phyloP scores from a whole-genome alignment of 441 rosid species.

The Brassica hybrid region DNA sequence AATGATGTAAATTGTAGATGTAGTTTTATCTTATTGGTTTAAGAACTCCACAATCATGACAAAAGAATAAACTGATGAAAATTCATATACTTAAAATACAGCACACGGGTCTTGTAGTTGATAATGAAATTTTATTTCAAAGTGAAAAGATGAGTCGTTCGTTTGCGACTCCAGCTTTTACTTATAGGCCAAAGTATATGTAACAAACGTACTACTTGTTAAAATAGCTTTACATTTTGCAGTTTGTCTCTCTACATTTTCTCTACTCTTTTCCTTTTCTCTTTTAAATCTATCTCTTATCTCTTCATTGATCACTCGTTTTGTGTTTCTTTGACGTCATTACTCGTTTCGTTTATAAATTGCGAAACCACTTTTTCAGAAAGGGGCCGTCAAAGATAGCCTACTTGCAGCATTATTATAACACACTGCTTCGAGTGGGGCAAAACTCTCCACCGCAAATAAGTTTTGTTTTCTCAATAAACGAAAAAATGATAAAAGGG shows the following conservation, averaged over 20 bases:
- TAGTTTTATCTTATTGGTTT: background rate
- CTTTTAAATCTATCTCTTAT: conserved; percentile 35
- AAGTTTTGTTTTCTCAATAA: conserved; percentile 18
- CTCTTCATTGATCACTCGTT: conserved; percentile 42
- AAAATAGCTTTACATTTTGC: conserved; percentile 40
- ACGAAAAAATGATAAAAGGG: conserved; percentile 16
- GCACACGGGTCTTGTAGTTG: conserved; percentile 17
- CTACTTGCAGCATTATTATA: conserved; percentile 41
- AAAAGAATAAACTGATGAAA: background rate
- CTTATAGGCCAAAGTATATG: conserved; percentile 22
- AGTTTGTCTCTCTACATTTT: conserved; percentile 36
- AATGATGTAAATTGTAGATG: background rate
- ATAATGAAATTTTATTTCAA: conserved; percentile 25
- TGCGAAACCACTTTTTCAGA: conserved; percentile 35
- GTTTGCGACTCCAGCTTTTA: conserved; percentile 24
- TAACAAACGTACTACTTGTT: conserved; percentile 37
- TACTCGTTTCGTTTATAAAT: conserved; percentile 31
- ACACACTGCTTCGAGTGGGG: conserved; percentile 44
- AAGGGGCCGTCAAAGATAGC: conserved; percentile 38
- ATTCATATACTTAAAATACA: background rate
- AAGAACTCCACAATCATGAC: background rate
- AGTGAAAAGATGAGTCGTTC: conserved; percentile 17
- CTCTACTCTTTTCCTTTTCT: background rate
- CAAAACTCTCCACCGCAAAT: conserved; percentile 35
- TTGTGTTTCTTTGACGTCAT: conserved; percentile 26